A percentile compares a stretch with the other conserved stretches of the same genome.
phyloP scores from a whole-genome alignment of 2,329 filamentous ascomycete genomes.

The Aspergillus bombycis region DNA sequence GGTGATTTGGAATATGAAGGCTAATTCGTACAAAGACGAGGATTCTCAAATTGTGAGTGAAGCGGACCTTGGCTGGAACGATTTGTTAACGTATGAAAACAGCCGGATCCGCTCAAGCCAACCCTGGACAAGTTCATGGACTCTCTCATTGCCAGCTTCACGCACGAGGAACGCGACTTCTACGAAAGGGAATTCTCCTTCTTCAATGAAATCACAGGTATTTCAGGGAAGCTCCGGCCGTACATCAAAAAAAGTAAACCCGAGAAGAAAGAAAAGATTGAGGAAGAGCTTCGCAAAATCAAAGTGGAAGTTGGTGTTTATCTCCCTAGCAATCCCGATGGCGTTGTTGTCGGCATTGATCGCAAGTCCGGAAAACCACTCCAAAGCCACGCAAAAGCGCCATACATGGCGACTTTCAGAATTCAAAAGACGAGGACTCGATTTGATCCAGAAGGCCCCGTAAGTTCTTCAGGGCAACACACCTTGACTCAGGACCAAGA shows the following conservation, averaged over 20 bases:
- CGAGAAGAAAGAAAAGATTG: conserved; percentile 98
- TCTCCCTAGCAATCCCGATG: conserved; percentile 93
- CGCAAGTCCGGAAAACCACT: conserved; percentile 96
- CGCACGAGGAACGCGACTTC: conserved; percentile 75
- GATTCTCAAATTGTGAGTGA: conserved; percentile 75
- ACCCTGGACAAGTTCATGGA: conserved; percentile 88
- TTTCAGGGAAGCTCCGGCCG: conserved; percentile 94
- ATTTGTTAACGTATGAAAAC: conserved; percentile 17
- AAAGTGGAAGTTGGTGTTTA: conserved; percentile 97
- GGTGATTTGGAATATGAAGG: conserved; percentile 99
- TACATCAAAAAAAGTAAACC: conserved; percentile 90
- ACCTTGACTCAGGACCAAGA: conserved; percentile 33
- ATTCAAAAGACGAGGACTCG: conserved; percentile 73
- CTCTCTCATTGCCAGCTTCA: conserved; percentile 81
- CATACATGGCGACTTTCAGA: conserved; percentile 98
- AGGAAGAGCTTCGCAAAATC: conserved; percentile 96
- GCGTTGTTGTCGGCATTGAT: conserved; percentile 96
- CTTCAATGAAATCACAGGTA: conserved; percentile 93
- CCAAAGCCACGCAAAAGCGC: conserved; percentile 96
- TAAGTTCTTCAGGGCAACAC: conserved; percentile 28
- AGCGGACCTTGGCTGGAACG: background rate
- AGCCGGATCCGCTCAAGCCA: conserved; percentile 91
- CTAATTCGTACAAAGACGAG: conserved; percentile 97
- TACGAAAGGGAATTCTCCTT: conserved; percentile 97
- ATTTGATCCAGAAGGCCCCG: conserved; percentile 29